Percentiles rank a stretch among this genome's conserved stretches.
Conservation (phyloP, 2,329 filamentous ascomycete genomes). For the Dactylellina cionopaga region DNA sequence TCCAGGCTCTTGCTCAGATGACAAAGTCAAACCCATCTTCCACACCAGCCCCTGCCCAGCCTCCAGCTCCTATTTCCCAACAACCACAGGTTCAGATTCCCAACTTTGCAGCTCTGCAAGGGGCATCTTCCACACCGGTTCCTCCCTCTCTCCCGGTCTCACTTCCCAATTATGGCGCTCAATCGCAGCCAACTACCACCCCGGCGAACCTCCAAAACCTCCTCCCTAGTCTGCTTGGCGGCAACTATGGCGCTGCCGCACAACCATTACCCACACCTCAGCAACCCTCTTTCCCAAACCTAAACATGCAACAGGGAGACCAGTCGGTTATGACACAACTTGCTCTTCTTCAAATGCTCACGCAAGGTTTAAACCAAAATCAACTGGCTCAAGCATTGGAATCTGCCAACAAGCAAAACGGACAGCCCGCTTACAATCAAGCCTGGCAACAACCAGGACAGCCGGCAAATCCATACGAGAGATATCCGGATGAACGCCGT, state of each 20-base stretch:
- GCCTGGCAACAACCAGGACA: conserved; percentile 39
- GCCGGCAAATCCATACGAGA: conserved; percentile 21
- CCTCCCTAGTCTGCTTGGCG: conserved; percentile 48
- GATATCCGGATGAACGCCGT: conserved; percentile 37
- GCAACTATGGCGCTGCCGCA: conserved; percentile 52
- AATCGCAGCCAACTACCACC: conserved; percentile 52
- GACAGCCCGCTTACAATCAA: conserved; percentile 48
- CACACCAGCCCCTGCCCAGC: conserved; percentile 57
- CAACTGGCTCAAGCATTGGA: conserved; percentile 46
- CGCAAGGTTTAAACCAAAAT: conserved; percentile 31
- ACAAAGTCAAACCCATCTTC: conserved; percentile 75
- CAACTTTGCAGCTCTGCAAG: conserved; percentile 30
- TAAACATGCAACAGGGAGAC: conserved; percentile 43
- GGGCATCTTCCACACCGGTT: conserved; percentile 57
- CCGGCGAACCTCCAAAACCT: conserved; percentile 31
- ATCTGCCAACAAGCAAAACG: conserved; percentile 30
- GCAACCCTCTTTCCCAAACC: conserved; percentile 52
- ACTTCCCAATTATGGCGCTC: conserved; percentile 43
- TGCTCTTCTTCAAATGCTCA: conserved; percentile 46
- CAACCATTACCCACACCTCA: conserved; percentile 58
- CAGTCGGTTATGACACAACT: conserved; percentile 45
- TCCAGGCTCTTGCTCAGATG: conserved; percentile 82
- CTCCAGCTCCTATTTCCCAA: conserved; percentile 41
- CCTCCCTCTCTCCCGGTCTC: conserved; percentile 53
- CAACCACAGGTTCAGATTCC: conserved; percentile 28